Conservation (phyloP, 176 grass and related monocot genomes). For the Juncus effusus region DNA sequence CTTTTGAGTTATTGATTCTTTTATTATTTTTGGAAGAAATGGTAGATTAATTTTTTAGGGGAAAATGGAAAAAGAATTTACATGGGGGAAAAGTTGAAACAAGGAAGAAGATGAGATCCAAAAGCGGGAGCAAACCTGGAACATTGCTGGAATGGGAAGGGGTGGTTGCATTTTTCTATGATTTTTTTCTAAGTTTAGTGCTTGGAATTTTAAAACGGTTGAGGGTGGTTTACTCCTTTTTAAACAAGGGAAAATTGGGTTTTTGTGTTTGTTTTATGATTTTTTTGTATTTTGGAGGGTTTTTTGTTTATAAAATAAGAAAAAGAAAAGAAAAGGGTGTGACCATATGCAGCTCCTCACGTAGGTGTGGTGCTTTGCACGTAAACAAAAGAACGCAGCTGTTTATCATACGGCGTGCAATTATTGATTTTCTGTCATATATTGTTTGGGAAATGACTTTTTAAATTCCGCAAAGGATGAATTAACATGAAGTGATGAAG, state of each 20-base stretch:
- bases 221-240: slow-evolving; percentile 10
- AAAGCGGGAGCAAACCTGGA: neutral
- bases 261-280: slow-evolving; percentile 14
- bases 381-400: slow-evolving; percentile 23
- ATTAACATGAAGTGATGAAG: neutral
- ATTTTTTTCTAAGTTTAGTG: slow-evolving; percentile 32
- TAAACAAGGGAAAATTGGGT: neutral
- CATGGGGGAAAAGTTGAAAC: neutral
- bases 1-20: neutral
- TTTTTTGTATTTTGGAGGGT: slow-evolving; percentile 1
- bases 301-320: neutral
- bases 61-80: slow-evolving; percentile 4
- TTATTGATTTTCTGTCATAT: neutral
- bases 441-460: neutral
- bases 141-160: slow-evolving; percentile 28
- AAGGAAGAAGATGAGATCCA: neutral
- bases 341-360: slow-evolving; percentile 28
- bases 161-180: slow-evolving; percentile 14
- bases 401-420: neutral
- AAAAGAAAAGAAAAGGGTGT: slow-evolving; percentile 2
- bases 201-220: slow-evolving; percentile 22
- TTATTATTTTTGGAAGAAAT: slow-evolving; percentile 8
- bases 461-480: neutral
- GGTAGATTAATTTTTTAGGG: neutral
- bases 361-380: slow-evolving; percentile 32